Evolutionary conservation across 73 alveolate species (phyloP).

Genomic region (Urostyla sp.): DNA sequence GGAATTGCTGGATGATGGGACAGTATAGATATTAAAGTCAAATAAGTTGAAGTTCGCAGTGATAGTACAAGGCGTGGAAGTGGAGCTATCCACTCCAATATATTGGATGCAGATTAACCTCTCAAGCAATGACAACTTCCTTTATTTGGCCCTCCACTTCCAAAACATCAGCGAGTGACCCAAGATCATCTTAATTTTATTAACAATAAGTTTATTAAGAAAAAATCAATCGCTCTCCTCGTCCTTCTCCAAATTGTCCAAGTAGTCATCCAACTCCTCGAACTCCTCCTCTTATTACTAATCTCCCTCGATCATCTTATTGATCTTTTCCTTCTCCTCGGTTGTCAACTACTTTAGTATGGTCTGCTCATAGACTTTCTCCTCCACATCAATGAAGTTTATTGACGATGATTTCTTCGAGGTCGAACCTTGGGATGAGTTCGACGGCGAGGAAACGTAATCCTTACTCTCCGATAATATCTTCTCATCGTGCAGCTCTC

Average conservation of each 20-base stretch:
- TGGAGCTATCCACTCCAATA: constrained; percentile 42
- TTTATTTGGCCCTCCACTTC: constrained; percentile 45
- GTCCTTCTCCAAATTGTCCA: constrained; percentile 34
- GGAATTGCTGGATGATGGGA: constrained; percentile 21
- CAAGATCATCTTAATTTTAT: no score
- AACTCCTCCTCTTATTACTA: constrained; percentile 3
- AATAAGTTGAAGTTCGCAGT: constrained; percentile 47
- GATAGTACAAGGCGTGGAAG: constrained; percentile 43
- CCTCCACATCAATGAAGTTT: not conserved
- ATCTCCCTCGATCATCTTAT: constrained; percentile 37
- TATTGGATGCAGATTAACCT: constrained; percentile 54
- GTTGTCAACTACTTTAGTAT: not conserved
- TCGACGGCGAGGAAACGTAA: not conserved
- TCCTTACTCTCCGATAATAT: not conserved
- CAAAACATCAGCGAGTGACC: no score
- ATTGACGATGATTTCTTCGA: not conserved
- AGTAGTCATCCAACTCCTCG: constrained; percentile 26
- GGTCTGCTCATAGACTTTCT: not conserved
- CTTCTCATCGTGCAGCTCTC: not conserved
- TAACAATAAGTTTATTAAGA: no score
- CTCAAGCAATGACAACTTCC: constrained; percentile 50
- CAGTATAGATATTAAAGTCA: not conserved
- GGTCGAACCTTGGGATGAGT: not conserved
- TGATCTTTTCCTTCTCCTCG: constrained; percentile 32
- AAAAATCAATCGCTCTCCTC: constrained; percentile 46